Base-by-base conservation (phyloP, 805 yeast species). In the Jamesozyma gamospora region DNA sequence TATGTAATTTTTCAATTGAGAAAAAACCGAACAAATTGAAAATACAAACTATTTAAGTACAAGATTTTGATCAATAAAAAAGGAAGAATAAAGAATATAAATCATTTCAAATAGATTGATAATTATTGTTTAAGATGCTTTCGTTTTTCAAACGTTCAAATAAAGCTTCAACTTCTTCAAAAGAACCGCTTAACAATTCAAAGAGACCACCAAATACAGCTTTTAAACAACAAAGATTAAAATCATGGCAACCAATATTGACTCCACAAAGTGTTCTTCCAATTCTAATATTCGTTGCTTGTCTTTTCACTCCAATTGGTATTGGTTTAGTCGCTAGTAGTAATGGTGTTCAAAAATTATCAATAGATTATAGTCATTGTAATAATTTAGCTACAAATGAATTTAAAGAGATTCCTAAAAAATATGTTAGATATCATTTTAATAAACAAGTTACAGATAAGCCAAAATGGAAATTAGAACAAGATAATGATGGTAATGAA, bases 221-320 rank as follows among this genome's bases (percentile, higher is more conserved):
- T 3, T 83, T 83, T 55, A 71, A 88, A 54, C 94, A 82, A 50
- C 82, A 75, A 47, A 61, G 81, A 50, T 56, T 75, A 46, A 74
- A 74, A 49, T 70, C 79, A 31, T 75, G 79, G 77, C 79, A 75
- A 50, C 98, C 97, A 1, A 85, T 92, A 40, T 72, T 92, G 41
- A 83, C 96, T 1, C 96, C 97, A 13, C 79, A 79, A 48, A 79
- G 94, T 14, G 96, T 90, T 34, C 71, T 92, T 34, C 97, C 97
- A 3, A 67, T 90, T 37, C 69, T 92, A 41, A 70, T 87, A 35
- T 48, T 82, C 18, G 64, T 84, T 32, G 85, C 94, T 1, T 66
- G 85, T 17, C 70, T 92, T 4, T 87, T 88, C 63, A 84, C 92
- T 1, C 96, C 96, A 1, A 72, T 92, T 36, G 98, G 98, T 4